Evolutionary conservation across 805 yeast species (phyloP), one percentile per base, ranked within the genome.

Genomic region (Kluyveromyces wickerhamii): DNA sequence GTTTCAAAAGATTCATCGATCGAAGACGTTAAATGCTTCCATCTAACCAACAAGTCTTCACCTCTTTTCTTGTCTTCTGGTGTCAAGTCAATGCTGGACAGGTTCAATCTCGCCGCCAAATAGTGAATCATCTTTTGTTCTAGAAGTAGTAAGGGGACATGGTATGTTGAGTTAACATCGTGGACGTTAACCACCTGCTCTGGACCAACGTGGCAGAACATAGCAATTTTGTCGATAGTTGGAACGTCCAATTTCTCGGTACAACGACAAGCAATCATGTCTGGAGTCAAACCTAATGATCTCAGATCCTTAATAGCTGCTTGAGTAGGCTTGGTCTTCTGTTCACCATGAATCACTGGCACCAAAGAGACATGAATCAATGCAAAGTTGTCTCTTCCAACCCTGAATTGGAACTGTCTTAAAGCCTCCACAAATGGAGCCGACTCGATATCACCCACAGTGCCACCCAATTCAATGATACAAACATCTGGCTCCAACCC

Each of bases 181-280:
- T 88, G 95, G 36, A 92, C 95, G 32, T 94, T 96, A 48, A 92
- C 72, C 31, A 92, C 97, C 68, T 94, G 97, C 38, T 89, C 87
- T n/a, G 94, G 84, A 20, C 96, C 96, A 48, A 92, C 98, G 57
- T 92, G 97, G 63, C 97, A 89, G 66, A 92, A 92, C 97, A 92
- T 92, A 40, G 96, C 92, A 55, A 92, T 89, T 66, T 92, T 92
- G 45, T 83, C 89, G 54, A 81, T 84, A n/a, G 96, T 87, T 45
- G 87, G 77, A 39, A 65, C 63, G 52, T 83, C 94, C 49, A 92
- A 72, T 54, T 73, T 72, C 47, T 82, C 82, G 34, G 85, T 71
- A 69, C 99, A 92, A 68, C 99, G 78, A 69, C 97, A 89, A 38
- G 97, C 98, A 66, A 92, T 86, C 77, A 92, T 80, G 62, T 92